These are phyloP conservation scores for Rhododendron kiyosumense DNA, from an alignment of 148 eudicot genomes.

Conservation along the genomic window DNA sequence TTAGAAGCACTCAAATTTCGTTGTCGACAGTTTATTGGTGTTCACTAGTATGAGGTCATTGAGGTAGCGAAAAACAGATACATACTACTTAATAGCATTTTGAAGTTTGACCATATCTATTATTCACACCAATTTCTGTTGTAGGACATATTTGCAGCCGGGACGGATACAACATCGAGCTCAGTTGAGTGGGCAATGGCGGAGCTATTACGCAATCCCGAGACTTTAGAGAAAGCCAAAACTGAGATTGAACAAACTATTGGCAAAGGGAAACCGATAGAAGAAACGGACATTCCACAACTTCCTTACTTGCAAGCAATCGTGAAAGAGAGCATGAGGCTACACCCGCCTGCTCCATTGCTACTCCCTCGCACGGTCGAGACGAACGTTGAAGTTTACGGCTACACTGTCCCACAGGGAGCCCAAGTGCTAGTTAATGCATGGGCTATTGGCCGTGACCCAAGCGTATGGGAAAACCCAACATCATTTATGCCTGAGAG, in stretches of 20 bases:
- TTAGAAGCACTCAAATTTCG: too few species aligned
- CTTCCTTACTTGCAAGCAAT: conserved; percentile 1
- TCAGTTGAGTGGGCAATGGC: background rate
- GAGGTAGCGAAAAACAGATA: background rate
- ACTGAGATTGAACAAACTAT: background rate
- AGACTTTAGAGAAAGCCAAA: background rate
- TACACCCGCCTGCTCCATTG: background rate
- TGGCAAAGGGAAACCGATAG: background rate
- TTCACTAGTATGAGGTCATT: background rate
- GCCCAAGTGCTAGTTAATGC: conserved; percentile 7
- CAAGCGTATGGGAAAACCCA: background rate
- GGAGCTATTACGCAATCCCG: background rate
- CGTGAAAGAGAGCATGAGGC: background rate
- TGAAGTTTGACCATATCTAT: background rate
- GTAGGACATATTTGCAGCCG: background rate
- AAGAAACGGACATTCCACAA: background rate
- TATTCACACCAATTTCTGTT: background rate
- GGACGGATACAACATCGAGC: background rate
- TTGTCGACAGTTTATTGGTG: background rate
- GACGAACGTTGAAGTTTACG: background rate
- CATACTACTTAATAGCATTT: too few species aligned
- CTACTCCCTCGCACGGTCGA: background rate
- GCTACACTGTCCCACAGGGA: conserved; percentile 3
- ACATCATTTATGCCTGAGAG: conserved; percentile 12
- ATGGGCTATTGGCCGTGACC: background rate